Evolutionary conservation across 192 early-diverging fungal genomes (phyloP).

Genomic region (Coemansia brasiliensis): DNA sequence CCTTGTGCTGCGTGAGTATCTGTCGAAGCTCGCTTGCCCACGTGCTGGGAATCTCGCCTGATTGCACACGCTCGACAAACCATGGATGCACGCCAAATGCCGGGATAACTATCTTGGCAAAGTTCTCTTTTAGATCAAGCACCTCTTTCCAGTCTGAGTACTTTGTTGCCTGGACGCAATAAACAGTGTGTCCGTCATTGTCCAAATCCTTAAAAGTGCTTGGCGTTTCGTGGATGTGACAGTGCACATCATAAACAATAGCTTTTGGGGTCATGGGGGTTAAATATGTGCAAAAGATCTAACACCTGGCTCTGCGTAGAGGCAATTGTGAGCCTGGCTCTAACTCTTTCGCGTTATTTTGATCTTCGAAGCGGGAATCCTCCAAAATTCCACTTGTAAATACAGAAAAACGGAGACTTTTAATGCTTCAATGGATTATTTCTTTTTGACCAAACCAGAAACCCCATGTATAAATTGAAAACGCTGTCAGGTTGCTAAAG

Average conservation of each 20-base stretch:
- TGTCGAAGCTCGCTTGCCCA: constrained; percentile 32
- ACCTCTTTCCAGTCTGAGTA: constrained; percentile 45
- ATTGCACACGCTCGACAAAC: constrained; percentile 39
- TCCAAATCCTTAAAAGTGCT: neutral
- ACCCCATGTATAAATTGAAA: too few species aligned
- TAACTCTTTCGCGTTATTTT: constrained; percentile 19
- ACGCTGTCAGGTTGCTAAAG: too few species aligned
- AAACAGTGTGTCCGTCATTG: neutral
- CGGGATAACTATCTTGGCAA: constrained; percentile 19
- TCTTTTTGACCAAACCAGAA: neutral
- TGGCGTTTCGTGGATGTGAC: constrained; percentile 52
- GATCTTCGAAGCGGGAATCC: constrained; percentile 51
- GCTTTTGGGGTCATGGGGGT: neutral
- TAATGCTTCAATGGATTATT: constrained; percentile 2
- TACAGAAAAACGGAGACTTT: constrained; percentile 4
- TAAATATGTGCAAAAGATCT: constrained; percentile 23
- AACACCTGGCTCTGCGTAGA: constrained; percentile 31
- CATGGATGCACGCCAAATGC: constrained; percentile 56
- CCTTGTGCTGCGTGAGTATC: constrained; percentile 22
- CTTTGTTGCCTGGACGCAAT: constrained; percentile 44
- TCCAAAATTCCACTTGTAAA: constrained; percentile 1
- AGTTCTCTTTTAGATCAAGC: constrained; percentile 14
- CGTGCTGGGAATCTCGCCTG: constrained; percentile 24
- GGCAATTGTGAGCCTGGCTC: constrained; percentile 22
- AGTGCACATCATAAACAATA: constrained; percentile 40